Conservation (phyloP, 371 early-diverging fungal species). For the Mortierella sp. region DNA sequence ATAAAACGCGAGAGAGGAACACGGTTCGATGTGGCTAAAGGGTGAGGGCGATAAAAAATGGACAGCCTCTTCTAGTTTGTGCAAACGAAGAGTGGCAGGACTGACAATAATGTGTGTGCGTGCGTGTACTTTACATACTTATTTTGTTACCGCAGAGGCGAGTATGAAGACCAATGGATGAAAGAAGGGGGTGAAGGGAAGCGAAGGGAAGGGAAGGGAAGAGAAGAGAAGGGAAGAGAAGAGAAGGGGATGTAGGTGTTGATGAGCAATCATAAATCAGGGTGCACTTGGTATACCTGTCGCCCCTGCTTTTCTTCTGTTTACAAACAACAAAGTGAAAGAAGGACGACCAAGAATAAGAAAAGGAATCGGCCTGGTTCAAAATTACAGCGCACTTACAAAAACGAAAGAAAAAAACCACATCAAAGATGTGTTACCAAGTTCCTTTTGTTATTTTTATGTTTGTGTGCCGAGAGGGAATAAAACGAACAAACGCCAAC, state of each 20-base stretch:
- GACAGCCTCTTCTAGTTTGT: background rate
- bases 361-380: background rate
- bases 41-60: background rate
- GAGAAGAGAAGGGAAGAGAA: background rate
- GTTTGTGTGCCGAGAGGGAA: background rate
- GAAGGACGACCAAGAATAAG: background rate
- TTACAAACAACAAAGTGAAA: background rate
- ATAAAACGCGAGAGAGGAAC: background rate
- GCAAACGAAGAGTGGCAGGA: background rate
- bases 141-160: too few relatives aligned
- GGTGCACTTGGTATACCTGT: background rate
- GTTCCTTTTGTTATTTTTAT: background rate
- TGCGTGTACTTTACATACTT: too few relatives aligned
- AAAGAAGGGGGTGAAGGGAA: background rate
- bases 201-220: background rate
- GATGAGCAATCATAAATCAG: constrained; percentile 1
- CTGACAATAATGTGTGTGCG: background rate
- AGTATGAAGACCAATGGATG: background rate
- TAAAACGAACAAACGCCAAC: background rate
- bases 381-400: background rate
- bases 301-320: background rate
- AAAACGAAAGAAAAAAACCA: background rate
- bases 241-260: background rate
- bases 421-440: background rate
- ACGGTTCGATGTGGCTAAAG: constrained; percentile 2